Conservation (phyloP, 1,139 yeast species). For the Debaryomyces sp. region DNA sequence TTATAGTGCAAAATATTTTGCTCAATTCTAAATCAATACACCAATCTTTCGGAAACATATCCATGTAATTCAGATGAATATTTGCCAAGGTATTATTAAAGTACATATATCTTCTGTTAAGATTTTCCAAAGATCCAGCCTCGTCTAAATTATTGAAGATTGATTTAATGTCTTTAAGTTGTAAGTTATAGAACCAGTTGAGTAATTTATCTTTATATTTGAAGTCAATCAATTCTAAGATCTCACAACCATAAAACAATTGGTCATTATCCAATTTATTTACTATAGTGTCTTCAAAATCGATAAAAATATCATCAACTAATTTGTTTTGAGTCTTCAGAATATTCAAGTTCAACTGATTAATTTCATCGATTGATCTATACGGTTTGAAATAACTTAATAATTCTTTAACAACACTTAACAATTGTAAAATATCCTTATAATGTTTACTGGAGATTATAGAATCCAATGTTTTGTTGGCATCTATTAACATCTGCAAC, state of each 20-base stretch:
- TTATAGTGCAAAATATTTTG: conserved; percentile 64
- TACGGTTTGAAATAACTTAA: conserved; percentile 78
- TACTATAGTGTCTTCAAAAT: conserved; percentile 57
- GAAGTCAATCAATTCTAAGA: conserved; percentile 67
- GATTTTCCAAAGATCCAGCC: conserved; percentile 90
- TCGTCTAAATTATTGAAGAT: conserved; percentile 83
- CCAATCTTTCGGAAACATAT: conserved; percentile 75
- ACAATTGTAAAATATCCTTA: conserved; percentile 63
- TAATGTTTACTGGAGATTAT: conserved; percentile 54
- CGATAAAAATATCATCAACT: conserved; percentile 72
- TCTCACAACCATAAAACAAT: conserved; percentile 65
- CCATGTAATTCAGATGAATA: conserved; percentile 54
- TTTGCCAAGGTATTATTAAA: conserved; percentile 70
- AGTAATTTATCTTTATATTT: conserved; percentile 63
- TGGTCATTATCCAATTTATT: conserved; percentile 26
- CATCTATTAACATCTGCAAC: conserved; percentile 81
- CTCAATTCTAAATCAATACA: conserved; percentile 64
- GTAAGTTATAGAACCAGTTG: conserved; percentile 73
- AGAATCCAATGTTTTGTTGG: conserved; percentile 65
- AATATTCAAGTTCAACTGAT: conserved; percentile 64
- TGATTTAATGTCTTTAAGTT: conserved; percentile 70
- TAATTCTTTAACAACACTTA: conserved; percentile 80
- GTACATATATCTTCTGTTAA: conserved; percentile 78
- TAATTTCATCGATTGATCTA: conserved; percentile 82
- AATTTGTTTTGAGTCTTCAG: conserved; percentile 65